These are phyloP conservation scores for Verbascum thapsus DNA, from an alignment of 257 asterid genomes.

Conservation along the genomic window DNA sequence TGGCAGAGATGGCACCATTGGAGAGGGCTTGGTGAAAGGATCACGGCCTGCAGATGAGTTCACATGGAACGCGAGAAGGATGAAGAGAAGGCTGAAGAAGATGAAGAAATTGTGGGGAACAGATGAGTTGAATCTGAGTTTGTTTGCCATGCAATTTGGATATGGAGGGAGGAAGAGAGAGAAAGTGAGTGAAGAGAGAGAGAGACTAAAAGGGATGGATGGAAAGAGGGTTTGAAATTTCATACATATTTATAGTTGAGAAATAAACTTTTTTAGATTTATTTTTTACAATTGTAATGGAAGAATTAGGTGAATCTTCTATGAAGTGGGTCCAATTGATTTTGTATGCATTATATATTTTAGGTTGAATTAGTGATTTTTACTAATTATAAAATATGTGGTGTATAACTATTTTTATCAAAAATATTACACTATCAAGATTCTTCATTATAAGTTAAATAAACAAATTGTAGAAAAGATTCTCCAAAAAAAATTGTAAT, in stretches of 20 bases:
- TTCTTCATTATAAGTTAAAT: too few species aligned
- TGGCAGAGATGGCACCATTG: slow-evolving; percentile 23
- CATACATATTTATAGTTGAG: slow-evolving; percentile 20
- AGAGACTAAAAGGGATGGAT: slow-evolving; percentile 17
- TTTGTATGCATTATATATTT: too few species aligned
- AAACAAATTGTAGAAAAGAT: too few species aligned
- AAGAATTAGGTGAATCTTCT: too few species aligned
- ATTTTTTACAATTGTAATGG: too few species aligned
- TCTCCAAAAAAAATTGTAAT: too few species aligned
- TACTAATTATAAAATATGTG: too few species aligned
- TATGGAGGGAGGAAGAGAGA: not conserved
- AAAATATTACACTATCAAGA: too few species aligned
- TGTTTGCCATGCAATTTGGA: slow-evolving; percentile 39
- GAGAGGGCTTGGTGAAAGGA: not conserved
- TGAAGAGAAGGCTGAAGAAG: slow-evolving; percentile 30
- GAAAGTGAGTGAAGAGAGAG: not conserved
- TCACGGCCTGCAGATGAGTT: slow-evolving; percentile 28
- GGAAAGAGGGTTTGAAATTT: slow-evolving; percentile 33
- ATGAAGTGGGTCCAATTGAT: too few species aligned
- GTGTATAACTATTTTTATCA: too few species aligned
- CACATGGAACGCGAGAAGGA: slow-evolving; percentile 27
- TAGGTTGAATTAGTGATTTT: too few species aligned
- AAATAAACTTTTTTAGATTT: too few species aligned
- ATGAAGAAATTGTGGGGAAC: slow-evolving; percentile 24
- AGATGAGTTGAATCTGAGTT: slow-evolving; percentile 12